Evolutionary conservation across 1,139 yeast genomes (phyloP), one percentile per base, ranked within the genome.

Genomic region (Sugiyamaella sp.): DNA sequence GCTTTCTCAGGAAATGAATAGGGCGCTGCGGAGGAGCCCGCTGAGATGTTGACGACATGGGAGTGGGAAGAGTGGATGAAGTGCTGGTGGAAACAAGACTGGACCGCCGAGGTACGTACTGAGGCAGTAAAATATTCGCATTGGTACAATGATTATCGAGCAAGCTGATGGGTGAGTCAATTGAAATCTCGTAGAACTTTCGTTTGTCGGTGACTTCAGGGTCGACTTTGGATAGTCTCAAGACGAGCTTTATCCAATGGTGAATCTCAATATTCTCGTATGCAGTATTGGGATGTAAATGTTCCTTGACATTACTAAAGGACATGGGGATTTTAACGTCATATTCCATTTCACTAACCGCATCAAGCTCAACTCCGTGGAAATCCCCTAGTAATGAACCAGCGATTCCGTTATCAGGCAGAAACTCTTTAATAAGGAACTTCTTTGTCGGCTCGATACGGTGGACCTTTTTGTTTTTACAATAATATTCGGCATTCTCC

Each of bases 191-290:
- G 66, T 86, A 93, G 68, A 89, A 97, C 67, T 90, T 91, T 37
- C 95, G 71, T 55, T 73, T 71, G 80, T 85, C 46, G 74, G 80
- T 76, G 51, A 80, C 79, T 17, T 77, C 81, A 0, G 84, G 79
- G 38, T 67, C 80, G 9, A 76, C 68, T 60, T 80, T 81, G 12
- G 96, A 87, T 25, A 93, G 76, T 50, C 98, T 75, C 51, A 93
- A 71, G 58, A 95, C 85, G 12, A 93, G 80, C 70, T 91, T 93
- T 63, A 93, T 82, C 97, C 98, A 91, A 71, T 93, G 99, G 64
- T 88, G 93, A 5, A 91, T 79, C 69, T 89, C 89, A 60, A 93
- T 88, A 62, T 83, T 82, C 33, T 80, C 81, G 62, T 79, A 85
- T 1, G 89, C 81, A 0, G 97, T 88, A 69, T 91, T 93, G 1